Base-by-base conservation (phyloP, 148 eudicot genomes). In the Pouteria glomerata region DNA sequence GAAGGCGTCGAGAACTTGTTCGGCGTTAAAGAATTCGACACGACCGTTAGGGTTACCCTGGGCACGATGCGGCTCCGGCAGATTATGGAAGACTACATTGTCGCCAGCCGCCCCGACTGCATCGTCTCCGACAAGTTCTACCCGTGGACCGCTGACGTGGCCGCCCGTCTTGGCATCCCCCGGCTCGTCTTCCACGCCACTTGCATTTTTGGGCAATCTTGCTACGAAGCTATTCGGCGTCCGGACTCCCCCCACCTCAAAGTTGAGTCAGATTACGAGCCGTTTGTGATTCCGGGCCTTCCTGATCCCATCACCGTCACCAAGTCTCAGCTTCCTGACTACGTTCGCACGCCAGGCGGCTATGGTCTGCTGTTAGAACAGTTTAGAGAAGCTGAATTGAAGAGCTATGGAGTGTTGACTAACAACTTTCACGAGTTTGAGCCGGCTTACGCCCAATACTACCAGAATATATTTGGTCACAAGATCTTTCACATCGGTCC, bases 391-490 rank as follows among this genome's bases (percentile, higher is more conserved):
- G 53, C 34, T 8, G 72, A 83, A 0, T 39, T 57, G 4, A 52
- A 23, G 7, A 15, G 81, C 82, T 37, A 65, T 87, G 0, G 88
- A 78, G 55, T 19, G 57, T 3, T 72, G 7, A 66, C 78, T 0
- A 89, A 91, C 56, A 89, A 85, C 75, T 85, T 89, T 69, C 81
- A 82, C 19, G 94, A 89, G 86, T 81, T 89, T 3, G 94, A 89
- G 70, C 81, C 86, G 0, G 88, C 69, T 2, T 91, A 91, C 58
- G 89, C 76, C 1, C 76, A 82, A 31, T 66, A 85, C 37, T 83
- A 70, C 62, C 72, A 58, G 63, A 69, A 78, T 6, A 82, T 74
- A 24, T 26, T 86, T 55, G 83, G 83, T 6, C 77, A 79, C 41
- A 81, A 67, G 53, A 75, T 83, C 14, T 90, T 93, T 93, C 81